phyloP scores from a whole-genome alignment of 106 monocot genomes.

The Dactylorhiza incarnata region DNA sequence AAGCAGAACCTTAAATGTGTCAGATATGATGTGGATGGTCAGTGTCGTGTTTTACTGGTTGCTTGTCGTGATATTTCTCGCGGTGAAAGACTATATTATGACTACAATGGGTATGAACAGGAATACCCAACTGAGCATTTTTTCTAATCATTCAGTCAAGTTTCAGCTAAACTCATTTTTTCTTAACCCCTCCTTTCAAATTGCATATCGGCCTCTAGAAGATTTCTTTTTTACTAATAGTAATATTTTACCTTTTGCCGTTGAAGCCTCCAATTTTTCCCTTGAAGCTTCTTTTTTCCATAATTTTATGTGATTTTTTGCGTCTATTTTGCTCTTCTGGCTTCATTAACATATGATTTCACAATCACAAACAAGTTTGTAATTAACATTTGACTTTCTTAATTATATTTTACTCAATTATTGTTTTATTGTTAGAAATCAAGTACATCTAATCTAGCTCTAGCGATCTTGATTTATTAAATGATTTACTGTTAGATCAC shows the following conservation, averaged over 20 bases:
- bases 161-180: neutral
- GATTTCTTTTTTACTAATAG: neutral
- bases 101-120: constrained; percentile 87
- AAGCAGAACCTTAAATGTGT: constrained; percentile 92
- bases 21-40: constrained; percentile 71
- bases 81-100: constrained; percentile 84
- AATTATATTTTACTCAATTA: neutral
- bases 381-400: neutral
- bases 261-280: neutral
- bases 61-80: constrained; percentile 81
- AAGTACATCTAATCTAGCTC: too few species aligned
- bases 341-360: too few species aligned
- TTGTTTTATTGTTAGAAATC: neutral
- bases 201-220: neutral
- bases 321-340: neutral
- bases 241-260: neutral
- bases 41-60: constrained; percentile 68
- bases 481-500: too few species aligned
- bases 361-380: neutral
- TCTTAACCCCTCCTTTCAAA: neutral
- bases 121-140: constrained; percentile 88
- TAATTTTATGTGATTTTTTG: too few species aligned
- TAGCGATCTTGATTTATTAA: too few species aligned
- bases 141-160: constrained; percentile 24
- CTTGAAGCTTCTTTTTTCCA: too few species aligned